Conservation (phyloP, 2,329 filamentous ascomycete genomes). For the Beauveria brongniartii region DNA sequence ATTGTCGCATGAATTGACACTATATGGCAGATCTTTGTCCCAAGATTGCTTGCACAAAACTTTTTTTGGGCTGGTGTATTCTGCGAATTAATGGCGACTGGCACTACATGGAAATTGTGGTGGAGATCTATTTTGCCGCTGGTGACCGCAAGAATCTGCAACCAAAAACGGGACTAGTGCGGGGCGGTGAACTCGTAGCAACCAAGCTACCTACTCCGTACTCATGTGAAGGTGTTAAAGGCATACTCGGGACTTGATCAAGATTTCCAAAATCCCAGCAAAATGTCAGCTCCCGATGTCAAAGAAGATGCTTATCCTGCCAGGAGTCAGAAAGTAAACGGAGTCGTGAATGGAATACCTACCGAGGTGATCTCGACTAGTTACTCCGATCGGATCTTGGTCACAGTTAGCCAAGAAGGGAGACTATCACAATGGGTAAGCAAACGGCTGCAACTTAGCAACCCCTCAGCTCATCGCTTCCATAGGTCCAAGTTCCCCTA, state of each 20-base stretch:
- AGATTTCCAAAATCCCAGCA: not conserved
- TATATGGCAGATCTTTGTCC: not conserved
- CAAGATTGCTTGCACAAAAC: not conserved
- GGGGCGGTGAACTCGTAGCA: slow-evolving; percentile 19
- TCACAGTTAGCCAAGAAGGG: slow-evolving; percentile 82
- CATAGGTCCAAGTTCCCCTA: slow-evolving; percentile 69
- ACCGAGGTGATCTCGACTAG: slow-evolving; percentile 67
- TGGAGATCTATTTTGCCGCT: slow-evolving; percentile 26
- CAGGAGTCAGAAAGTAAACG: slow-evolving; percentile 48
- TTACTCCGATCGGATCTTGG: slow-evolving; percentile 84
- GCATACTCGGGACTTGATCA: slow-evolving; percentile 1
- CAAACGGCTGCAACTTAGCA: slow-evolving; percentile 10
- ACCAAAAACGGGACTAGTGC: slow-evolving; percentile 26
- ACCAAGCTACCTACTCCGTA: not conserved
- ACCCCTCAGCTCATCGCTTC: not conserved
- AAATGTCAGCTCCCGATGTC: slow-evolving; percentile 35
- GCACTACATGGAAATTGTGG: slow-evolving; percentile 27
- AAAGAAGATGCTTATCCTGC: slow-evolving; percentile 59
- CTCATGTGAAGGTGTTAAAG: slow-evolving; percentile 9
- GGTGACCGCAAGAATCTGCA: slow-evolving; percentile 26
- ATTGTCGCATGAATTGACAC: slow-evolving; percentile 26
- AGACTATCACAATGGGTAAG: slow-evolving; percentile 85
- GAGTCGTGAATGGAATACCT: slow-evolving; percentile 55
- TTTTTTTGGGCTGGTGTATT: not conserved
- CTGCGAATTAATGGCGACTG: not conserved